Evolutionary conservation across 257 asterid species (phyloP).

Genomic region (Solanum bulbocastanum): DNA sequence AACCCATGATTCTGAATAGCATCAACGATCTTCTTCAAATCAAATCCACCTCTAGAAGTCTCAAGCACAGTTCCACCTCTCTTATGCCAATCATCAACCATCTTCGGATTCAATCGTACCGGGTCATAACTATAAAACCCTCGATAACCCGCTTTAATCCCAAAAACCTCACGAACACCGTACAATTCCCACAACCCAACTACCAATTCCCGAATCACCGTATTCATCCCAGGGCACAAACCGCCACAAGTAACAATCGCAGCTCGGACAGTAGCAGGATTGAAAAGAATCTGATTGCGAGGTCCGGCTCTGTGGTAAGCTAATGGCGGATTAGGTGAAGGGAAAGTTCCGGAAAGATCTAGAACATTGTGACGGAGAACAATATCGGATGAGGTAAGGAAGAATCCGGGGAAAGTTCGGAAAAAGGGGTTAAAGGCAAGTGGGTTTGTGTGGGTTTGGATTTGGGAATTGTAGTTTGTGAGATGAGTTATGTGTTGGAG

Average conservation of each 20-base stretch:
- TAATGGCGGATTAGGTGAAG: conserved; percentile 6
- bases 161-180: conserved; percentile 53
- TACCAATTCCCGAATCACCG: conserved; percentile 80
- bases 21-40: conserved; percentile 42
- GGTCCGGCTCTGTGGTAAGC: conserved; percentile 83
- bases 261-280: conserved; percentile 36
- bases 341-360: conserved; percentile 24
- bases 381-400: conserved; percentile 27
- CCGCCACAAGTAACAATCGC: conserved; percentile 86
- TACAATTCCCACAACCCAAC: conserved; percentile 75
- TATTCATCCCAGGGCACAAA: conserved; percentile 79
- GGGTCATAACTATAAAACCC: conserved; percentile 53
- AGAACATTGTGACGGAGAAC: conserved; percentile 50
- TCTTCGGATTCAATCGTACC: conserved; percentile 34
- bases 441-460: conserved; percentile 37
- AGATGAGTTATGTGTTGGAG: conserved; percentile 36
- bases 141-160: conserved; percentile 55
- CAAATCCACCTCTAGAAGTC: conserved; percentile 78
- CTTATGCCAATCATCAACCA: conserved; percentile 62
- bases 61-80: conserved; percentile 61
- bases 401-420: neutral
- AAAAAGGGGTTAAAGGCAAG: neutral
- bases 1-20: conserved; percentile 50
- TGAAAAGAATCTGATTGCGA: conserved; percentile 38
- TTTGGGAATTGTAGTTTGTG: conserved; percentile 22